Evolutionary conservation across 768 basidiomycete species (phyloP).

Genomic region (Boletus pseudopeckii): DNA sequence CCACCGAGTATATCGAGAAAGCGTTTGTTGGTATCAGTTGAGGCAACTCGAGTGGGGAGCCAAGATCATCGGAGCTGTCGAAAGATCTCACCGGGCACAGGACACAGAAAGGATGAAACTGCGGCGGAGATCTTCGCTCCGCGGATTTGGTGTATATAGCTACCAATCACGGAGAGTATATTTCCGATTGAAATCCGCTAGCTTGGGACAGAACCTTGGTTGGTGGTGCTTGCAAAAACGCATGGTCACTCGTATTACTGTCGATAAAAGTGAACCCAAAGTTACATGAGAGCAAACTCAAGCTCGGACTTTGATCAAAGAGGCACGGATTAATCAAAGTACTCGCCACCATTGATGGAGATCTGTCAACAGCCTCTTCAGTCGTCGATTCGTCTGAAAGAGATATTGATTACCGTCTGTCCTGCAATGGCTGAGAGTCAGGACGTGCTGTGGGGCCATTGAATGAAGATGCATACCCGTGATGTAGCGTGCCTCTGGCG

Average conservation of each 20-base stretch:
- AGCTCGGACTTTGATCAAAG: not conserved
- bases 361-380: not conserved
- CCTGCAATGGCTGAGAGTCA: not conserved
- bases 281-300: not conserved
- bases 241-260: not conserved
- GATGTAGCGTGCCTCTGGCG: not conserved
- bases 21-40: constrained; percentile 20
- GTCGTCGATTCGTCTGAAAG: not conserved
- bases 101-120: too few species aligned
- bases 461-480: not conserved
- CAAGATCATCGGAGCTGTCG: too few species aligned
- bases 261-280: not conserved
- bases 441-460: not conserved
- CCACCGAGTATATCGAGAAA: constrained; percentile 35
- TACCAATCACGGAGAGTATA: too few species aligned
- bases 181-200: too few species aligned
- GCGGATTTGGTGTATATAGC: too few species aligned
- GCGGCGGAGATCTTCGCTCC: constrained; percentile 10
- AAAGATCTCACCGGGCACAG: too few species aligned
- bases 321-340: not conserved
- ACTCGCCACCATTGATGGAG: not conserved
- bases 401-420: not conserved
- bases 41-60: not conserved
- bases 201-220: too few species aligned
- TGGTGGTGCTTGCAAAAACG: not conserved